Evolutionary conservation across 1,139 yeast genomes (phyloP), one percentile per base, ranked within the genome.

Genomic region (Taphrina betulina): DNA sequence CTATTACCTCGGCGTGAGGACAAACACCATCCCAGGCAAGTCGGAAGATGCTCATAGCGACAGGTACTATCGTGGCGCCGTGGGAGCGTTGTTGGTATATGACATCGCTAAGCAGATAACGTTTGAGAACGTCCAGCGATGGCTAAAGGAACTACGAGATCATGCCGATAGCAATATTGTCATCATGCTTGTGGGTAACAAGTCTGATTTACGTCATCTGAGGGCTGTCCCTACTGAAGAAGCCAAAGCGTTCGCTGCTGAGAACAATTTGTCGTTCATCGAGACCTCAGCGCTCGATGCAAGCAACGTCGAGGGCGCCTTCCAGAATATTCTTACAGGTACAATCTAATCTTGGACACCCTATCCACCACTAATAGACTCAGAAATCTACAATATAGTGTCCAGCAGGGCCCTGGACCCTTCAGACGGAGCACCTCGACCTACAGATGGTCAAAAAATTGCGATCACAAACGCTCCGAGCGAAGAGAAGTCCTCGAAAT

Each of bases 191-290:
- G 97, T 92, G 62, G 98, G 96, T 60, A 92, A 92, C 76, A 92
- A 92, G 75, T 84, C 95, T 58, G 98, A 92, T 77, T 78, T 92
- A 72, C 92, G 88, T 70, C 98, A 92, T 71, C 76, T 90, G 68
- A 81, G 98, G 67, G 96, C 96, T 1, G 95, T 94, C 23, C 96
- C 98, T 60, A 90, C 97, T 38, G 98, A 92, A 60, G 98, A 92
- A 72, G 98, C 98, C 58, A 85, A 83, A 71, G 85, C 84, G 69
- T 92, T 92, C 75, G 96, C 98, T 52, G 72, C 86, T 61, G 98
- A 94, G 72, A 90, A 92, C 74, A 88, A 80, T 69, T 77, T 92
- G 66, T 77, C 92, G 66, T 92, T 92, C 71, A 90, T 96, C 52
- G 98, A 92, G 74, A 95, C 98, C n/a, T 84, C 95, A 60, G 98